Conservation (phyloP, 805 yeast genomes). For the Wickerhamiella azyma region DNA sequence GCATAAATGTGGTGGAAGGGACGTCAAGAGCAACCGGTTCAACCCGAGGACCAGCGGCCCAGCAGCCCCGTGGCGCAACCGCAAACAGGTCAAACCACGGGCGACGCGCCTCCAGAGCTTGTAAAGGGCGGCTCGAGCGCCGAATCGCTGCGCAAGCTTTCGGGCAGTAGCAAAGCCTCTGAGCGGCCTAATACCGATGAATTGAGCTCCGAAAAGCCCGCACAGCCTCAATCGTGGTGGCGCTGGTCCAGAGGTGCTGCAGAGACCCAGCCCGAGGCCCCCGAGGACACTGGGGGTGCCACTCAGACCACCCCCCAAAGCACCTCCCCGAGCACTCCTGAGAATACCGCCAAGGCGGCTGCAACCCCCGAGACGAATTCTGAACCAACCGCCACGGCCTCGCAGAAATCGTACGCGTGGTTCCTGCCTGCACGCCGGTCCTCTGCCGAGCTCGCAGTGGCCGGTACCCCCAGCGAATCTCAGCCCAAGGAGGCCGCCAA, state of each 20-base stretch:
- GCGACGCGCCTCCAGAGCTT: not conserved
- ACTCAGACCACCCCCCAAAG: no score
- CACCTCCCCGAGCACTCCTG: no score
- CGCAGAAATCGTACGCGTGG: not conserved
- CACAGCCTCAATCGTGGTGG: no score
- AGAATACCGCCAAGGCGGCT: no score
- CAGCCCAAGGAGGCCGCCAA: constrained; percentile 19
- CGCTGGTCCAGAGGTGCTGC: no score
- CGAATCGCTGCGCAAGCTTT: not conserved
- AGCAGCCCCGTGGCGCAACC: no score
- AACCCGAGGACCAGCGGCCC: no score
- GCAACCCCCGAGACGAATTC: not conserved
- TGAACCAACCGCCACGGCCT: not conserved
- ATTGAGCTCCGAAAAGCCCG: no score
- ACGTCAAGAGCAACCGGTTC: not conserved
- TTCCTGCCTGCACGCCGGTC: constrained; percentile 15
- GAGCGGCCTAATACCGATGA: no score
- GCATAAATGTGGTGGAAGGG: not conserved
- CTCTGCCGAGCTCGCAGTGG: constrained; percentile 21
- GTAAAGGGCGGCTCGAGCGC: not conserved
- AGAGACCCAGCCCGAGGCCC: not conserved
- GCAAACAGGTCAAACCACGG: not conserved
- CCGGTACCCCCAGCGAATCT: constrained; percentile 22
- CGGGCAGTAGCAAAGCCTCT: not conserved
- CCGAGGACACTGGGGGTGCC: not conserved